A percentile compares a stretch with the other conserved stretches of the same genome.
These are phyloP conservation scores for Termitomyces sp. DNA, from an alignment of 768 basidiomycete species.

Conservation along the genomic window DNA sequence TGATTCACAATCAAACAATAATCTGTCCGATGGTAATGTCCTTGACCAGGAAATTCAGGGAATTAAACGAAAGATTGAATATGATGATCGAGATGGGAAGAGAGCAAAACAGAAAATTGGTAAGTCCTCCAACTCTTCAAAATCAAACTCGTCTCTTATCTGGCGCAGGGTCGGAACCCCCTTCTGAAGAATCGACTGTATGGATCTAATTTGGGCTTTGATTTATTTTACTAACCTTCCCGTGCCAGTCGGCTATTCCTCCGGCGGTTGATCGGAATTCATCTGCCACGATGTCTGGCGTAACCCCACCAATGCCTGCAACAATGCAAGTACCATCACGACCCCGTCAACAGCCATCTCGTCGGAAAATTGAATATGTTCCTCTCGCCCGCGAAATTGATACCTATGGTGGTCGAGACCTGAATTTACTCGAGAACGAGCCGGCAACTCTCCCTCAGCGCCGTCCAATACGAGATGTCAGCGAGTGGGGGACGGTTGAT, in stretches of 20 bases:
- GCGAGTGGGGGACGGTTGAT: slow-evolving; percentile 86
- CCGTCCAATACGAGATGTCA: slow-evolving; percentile 62
- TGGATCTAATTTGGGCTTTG: slow-evolving; percentile 23
- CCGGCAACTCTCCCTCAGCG: slow-evolving; percentile 41
- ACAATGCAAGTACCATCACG: slow-evolving; percentile 25
- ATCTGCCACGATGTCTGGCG: slow-evolving; percentile 17
- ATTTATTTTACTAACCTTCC: slow-evolving; percentile 6
- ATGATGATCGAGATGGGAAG: slow-evolving; percentile 62
- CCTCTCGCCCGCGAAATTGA: slow-evolving; percentile 74
- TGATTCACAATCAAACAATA: slow-evolving; percentile 8
- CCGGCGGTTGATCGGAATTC: slow-evolving; percentile 22
- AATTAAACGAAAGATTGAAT: slow-evolving; percentile 68
- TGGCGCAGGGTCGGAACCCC: slow-evolving; percentile 32
- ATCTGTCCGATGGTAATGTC: slow-evolving; percentile 28
- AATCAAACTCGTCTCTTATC: slow-evolving; percentile 1
- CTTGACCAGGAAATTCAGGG: slow-evolving; percentile 59
- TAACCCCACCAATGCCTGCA: slow-evolving; percentile 22
- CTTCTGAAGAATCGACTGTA: slow-evolving; percentile 38
- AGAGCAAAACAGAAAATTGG: slow-evolving; percentile 70
- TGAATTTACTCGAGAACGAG: slow-evolving; percentile 62
- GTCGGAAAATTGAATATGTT: slow-evolving; percentile 85
- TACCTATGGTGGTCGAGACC: slow-evolving; percentile 77
- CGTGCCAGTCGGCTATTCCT: slow-evolving; percentile 22
- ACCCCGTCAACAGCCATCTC: slow-evolving; percentile 45
- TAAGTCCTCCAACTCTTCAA: slow-evolving; percentile 25